Evolutionary conservation across 2,329 filamentous ascomycete species (phyloP).

Genomic region (Botryotinia globosa): DNA sequence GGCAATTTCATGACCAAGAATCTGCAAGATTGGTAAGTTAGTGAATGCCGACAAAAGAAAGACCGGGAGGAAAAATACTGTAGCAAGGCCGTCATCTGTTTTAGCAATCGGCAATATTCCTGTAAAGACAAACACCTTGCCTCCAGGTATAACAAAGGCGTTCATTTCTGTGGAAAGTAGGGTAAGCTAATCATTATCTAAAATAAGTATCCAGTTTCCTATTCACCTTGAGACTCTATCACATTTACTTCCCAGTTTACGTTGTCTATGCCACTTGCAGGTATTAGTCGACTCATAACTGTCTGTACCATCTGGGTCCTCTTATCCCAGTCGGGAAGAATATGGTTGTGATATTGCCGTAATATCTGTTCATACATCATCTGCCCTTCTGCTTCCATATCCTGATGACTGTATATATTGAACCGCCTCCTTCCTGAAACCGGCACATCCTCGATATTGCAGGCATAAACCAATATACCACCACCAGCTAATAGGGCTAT

Average conservation of each 20-base stretch:
- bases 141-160: constrained; percentile 74
- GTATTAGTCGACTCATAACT: constrained; percentile 65
- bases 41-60: neutral
- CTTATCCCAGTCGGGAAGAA: constrained; percentile 58
- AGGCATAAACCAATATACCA: constrained; percentile 57
- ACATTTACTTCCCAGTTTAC: constrained; percentile 70
- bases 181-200: neutral
- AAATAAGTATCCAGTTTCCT: neutral
- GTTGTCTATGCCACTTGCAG: constrained; percentile 59
- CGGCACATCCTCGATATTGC: constrained; percentile 69
- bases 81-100: constrained; percentile 67
- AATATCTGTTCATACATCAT: constrained; percentile 57
- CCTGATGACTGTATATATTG: constrained; percentile 60
- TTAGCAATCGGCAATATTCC: constrained; percentile 67
- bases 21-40: constrained; percentile 57
- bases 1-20: constrained; percentile 77
- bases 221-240: constrained; percentile 60
- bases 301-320: constrained; percentile 55
- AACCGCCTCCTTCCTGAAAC: constrained; percentile 70
- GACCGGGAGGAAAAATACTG: constrained; percentile 35
- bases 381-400: constrained; percentile 53
- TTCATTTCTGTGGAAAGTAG: constrained; percentile 48
- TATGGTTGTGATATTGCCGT: constrained; percentile 49
- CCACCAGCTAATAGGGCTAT: constrained; percentile 44
- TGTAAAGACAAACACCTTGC: constrained; percentile 77